Evolutionary conservation across 768 basidiomycete species (phyloP).

Genomic region (Lentinula edodes): DNA sequence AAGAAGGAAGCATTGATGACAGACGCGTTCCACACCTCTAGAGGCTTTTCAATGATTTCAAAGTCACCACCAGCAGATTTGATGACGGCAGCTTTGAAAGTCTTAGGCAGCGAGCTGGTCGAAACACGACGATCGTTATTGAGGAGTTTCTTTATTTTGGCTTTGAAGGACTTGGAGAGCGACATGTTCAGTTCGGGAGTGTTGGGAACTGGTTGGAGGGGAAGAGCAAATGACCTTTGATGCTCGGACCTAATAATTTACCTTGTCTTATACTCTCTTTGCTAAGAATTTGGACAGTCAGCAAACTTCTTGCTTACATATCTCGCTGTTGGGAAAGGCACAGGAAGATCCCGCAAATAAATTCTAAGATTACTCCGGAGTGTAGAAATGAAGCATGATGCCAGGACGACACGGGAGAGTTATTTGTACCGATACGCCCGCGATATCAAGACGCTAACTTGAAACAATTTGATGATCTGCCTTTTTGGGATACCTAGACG

Average conservation of each 20-base stretch:
- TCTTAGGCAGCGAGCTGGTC: not conserved
- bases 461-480: not conserved
- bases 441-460: not conserved
- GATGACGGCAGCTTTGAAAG: constrained; percentile 1
- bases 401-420: not conserved
- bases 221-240: not conserved
- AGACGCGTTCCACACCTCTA: not conserved
- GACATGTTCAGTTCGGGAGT: not conserved
- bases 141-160: not conserved
- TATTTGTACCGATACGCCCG: not conserved
- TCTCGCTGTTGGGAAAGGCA: not conserved
- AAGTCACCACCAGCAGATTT: not conserved
- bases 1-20: not conserved
- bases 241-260: not conserved
- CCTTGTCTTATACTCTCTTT: not conserved
- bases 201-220: not conserved
- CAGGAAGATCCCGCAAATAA: not conserved
- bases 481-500: not conserved
- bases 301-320: not conserved
- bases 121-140: not conserved
- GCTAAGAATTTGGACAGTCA: not conserved
- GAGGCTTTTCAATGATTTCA: constrained; percentile 1
- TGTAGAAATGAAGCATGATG: not conserved
- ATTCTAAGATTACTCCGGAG: not conserved
- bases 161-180: not conserved